Conservation (phyloP, 2,329 filamentous ascomycete species). For the Alternaria metachromatica region DNA sequence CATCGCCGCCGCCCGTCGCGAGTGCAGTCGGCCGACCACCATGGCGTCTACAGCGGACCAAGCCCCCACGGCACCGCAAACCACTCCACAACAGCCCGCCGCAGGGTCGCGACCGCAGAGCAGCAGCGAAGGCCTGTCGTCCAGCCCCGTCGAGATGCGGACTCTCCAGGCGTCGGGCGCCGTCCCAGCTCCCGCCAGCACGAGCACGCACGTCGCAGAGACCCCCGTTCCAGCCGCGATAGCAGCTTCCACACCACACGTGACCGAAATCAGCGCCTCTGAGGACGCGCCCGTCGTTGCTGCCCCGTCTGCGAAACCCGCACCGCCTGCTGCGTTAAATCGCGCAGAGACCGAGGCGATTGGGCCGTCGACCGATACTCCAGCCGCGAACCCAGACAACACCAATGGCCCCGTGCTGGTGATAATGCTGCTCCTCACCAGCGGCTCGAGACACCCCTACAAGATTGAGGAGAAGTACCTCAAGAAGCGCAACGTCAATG, state of each 20-base stretch:
- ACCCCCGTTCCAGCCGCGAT: slow-evolving; percentile 21
- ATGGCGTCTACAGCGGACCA: slow-evolving; percentile 43
- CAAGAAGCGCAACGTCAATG: slow-evolving; percentile 76
- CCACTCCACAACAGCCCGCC: slow-evolving; percentile 27
- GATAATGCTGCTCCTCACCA: slow-evolving; percentile 84
- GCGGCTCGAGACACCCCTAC: slow-evolving; percentile 84
- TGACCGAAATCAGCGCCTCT: slow-evolving; percentile 17
- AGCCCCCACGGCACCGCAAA: slow-evolving; percentile 33
- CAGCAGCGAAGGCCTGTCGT: slow-evolving; percentile 27
- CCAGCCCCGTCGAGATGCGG: slow-evolving; percentile 46
- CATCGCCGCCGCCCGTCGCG: slow-evolving; percentile 27
- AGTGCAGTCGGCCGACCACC: slow-evolving; percentile 35
- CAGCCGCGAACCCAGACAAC: slow-evolving; percentile 48
- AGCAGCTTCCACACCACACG: slow-evolving; percentile 15
- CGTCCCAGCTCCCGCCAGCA: slow-evolving; percentile 22
- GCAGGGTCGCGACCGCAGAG: slow-evolving; percentile 32
- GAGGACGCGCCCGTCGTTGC: slow-evolving; percentile 19
- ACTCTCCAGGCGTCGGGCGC: slow-evolving; percentile 33
- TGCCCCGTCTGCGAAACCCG: slow-evolving; percentile 27
- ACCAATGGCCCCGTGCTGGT: slow-evolving; percentile 60
- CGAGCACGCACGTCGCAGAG: slow-evolving; percentile 22
- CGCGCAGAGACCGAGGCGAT: slow-evolving; percentile 55
- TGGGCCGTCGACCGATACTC: slow-evolving; percentile 55
- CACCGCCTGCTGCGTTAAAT: slow-evolving; percentile 33
- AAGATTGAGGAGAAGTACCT: slow-evolving; percentile 89